Evolutionary conservation across 208 protist species (phyloP), one percentile per base, ranked within the genome.

Genomic region (Acanthamoeba triangularis): DNA sequence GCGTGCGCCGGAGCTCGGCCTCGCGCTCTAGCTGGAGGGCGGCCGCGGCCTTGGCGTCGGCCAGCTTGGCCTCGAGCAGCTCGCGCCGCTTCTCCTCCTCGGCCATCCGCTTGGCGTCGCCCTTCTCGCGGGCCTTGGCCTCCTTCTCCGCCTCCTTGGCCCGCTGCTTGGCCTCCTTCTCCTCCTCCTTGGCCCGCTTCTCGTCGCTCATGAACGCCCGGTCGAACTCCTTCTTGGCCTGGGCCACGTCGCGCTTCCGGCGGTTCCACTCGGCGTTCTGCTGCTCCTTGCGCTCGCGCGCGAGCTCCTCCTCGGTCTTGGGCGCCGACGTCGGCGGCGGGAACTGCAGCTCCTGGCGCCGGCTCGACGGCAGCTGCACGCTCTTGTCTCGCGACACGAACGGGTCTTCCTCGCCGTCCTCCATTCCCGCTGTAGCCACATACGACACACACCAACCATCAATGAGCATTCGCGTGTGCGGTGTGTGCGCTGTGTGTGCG

Each of bases 291-390:
- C 54, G 20, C 72, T 95, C 91, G n/a, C 61, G 49, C 76, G 7
- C 72, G 16, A 95, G 65, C 72, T 95, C 91, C 16, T 47, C 91
- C 33, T 95, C 91, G n/a, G 91, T 95, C 91, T 95, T 95, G 44
- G 91, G 91, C 20, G 91, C 54, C 11, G 91, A 30, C 33, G 72
- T 7, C 25, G 91, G 91, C 54, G 91, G 91, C n/a, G 91, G 91
- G 72, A 95, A 95, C 44, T 41, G 65, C 30, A 95, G 65, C 74
- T 95, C 91, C 61, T 49, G 11, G 7, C 61, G 52, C 33, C 54
- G 11, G 54, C 61, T 87, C 28, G 91, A 95, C n/a, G 91, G 91
- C 47, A 41, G n/a, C 65, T 95, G 65, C 72, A 85, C 28, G 91
- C 91, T 95, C 74, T 95, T 82, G 35, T 95, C 91, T 44, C 91